Evolutionary conservation across 2,329 filamentous ascomycete genomes (phyloP).

Genomic region (Ophiosphaerella korrae): DNA sequence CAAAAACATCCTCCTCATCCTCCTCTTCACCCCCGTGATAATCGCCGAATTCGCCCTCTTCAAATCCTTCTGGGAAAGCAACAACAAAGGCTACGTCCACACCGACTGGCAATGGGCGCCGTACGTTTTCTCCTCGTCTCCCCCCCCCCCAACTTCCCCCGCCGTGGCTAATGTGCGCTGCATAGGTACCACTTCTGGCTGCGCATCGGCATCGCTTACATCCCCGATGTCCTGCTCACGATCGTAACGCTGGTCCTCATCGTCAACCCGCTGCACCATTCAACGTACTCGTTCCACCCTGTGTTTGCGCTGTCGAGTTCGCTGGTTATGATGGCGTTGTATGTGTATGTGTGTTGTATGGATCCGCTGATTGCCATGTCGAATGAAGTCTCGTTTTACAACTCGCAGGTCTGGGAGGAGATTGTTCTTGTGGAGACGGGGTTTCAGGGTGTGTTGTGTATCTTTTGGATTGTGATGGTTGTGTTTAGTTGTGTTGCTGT

Average conservation of each 20-base stretch:
- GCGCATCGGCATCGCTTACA: slow-evolving; percentile 8
- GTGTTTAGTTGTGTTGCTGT: slow-evolving; percentile 1
- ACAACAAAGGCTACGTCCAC: neutral
- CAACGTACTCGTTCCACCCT: slow-evolving; percentile 9
- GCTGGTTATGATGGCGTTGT: slow-evolving; percentile 4
- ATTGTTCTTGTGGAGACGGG: slow-evolving; percentile 6
- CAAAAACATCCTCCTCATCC: slow-evolving; percentile 11
- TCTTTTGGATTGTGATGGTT: slow-evolving; percentile 7
- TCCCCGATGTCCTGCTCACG: slow-evolving; percentile 6
- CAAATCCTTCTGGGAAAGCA: slow-evolving; percentile 2
- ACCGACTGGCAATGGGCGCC: neutral
- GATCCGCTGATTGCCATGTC: neutral
- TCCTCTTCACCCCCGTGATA: slow-evolving; percentile 16
- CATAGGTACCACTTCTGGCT: slow-evolving; percentile 9
- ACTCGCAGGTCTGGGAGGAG: neutral
- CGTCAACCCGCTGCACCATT: neutral
- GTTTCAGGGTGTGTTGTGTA: neutral
- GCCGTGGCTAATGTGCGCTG: neutral
- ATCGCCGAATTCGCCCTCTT: slow-evolving; percentile 13
- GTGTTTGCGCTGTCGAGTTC: slow-evolving; percentile 7
- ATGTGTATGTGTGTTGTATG: slow-evolving; percentile 1
- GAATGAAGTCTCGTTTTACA: slow-evolving; percentile 4
- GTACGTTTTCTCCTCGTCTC: neutral
- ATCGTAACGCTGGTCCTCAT: slow-evolving; percentile 2
- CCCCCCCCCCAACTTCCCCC: neutral